These are phyloP conservation scores for Bonia amplexicaulis DNA, from an alignment of 176 grass and related monocot genomes.

Conservation along the genomic window DNA sequence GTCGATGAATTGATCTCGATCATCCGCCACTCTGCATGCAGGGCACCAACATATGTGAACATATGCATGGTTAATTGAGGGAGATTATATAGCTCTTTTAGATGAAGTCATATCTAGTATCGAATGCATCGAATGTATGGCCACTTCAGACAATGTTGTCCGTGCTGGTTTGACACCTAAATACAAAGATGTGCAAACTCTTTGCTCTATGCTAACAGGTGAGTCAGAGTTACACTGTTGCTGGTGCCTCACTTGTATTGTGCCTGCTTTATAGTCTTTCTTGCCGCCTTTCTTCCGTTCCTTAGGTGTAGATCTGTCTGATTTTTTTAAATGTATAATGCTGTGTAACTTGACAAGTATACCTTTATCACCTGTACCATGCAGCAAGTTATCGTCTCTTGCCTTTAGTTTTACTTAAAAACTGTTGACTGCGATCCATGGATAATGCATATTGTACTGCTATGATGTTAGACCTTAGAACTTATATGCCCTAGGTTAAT, in stretches of 20 bases:
- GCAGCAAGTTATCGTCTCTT: not conserved
- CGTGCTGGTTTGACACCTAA: slow-evolving; percentile 89
- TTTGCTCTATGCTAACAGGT: slow-evolving; percentile 92
- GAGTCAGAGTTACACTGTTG: not conserved
- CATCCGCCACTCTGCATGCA: no score
- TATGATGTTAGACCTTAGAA: not conserved
- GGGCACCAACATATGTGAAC: no score
- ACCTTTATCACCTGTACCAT: not conserved
- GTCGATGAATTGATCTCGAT: no score
- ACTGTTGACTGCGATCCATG: not conserved
- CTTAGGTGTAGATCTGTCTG: not conserved
- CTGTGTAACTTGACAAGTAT: not conserved
- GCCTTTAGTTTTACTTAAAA: not conserved
- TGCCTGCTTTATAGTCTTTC: not conserved
- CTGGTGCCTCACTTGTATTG: not conserved
- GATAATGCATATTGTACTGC: not conserved
- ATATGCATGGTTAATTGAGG: no score
- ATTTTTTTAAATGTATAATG: not conserved
- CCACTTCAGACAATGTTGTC: slow-evolving; percentile 85
- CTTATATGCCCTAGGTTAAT: not conserved
- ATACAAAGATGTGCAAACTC: slow-evolving; percentile 76
- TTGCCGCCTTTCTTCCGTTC: not conserved
- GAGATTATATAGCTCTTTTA: no score
- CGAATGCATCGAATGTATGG: slow-evolving; percentile 95
- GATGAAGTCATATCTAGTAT: no score